phyloP scores from a whole-genome alignment of 2,329 filamentous ascomycete species.

The Pseudogymnoascus sp. region DNA sequence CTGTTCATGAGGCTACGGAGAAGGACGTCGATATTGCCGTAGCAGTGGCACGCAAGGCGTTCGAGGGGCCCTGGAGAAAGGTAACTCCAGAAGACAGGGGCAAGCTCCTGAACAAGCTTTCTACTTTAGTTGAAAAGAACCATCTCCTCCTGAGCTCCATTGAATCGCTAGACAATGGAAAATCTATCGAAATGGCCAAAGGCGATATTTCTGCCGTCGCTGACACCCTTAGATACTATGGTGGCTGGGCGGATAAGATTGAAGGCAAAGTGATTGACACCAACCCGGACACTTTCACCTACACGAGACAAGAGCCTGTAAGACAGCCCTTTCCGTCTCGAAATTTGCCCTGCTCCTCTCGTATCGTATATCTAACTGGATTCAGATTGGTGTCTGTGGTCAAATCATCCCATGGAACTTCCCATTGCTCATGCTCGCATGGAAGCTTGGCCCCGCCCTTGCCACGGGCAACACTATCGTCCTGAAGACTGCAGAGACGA shows the following conservation, averaged over 20 bases:
- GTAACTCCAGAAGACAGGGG: constrained; percentile 64
- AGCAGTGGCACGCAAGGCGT: constrained; percentile 74
- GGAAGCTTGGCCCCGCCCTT: constrained; percentile 58
- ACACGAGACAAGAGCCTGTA: constrained; percentile 56
- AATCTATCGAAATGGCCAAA: constrained; percentile 67
- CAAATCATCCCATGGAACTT: constrained; percentile 71
- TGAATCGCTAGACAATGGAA: constrained; percentile 83
- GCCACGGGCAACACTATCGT: constrained; percentile 51
- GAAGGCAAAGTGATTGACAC: constrained; percentile 61
- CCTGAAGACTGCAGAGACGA: constrained; percentile 54
- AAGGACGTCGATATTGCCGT: constrained; percentile 80
- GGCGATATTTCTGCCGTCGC: constrained; percentile 62
- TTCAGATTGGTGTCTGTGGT: constrained; percentile 52
- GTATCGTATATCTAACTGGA: neutral
- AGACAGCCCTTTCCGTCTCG: constrained; percentile 37
- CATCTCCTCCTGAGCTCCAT: constrained; percentile 66
- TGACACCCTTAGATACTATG: constrained; percentile 74
- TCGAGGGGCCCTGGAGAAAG: constrained; percentile 62
- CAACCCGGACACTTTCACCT: constrained; percentile 54
- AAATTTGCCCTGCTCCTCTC: neutral
- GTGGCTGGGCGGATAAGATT: constrained; percentile 65
- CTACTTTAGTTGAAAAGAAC: constrained; percentile 73
- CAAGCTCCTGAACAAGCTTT: constrained; percentile 63
- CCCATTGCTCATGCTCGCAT: constrained; percentile 54
- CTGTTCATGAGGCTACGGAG: constrained; percentile 76